Percentiles rank a stretch among this genome's conserved stretches.
phyloP scores from a whole-genome alignment of 495 filamentous ascomycete genomes.

The Sabuloglossum arenarium region DNA sequence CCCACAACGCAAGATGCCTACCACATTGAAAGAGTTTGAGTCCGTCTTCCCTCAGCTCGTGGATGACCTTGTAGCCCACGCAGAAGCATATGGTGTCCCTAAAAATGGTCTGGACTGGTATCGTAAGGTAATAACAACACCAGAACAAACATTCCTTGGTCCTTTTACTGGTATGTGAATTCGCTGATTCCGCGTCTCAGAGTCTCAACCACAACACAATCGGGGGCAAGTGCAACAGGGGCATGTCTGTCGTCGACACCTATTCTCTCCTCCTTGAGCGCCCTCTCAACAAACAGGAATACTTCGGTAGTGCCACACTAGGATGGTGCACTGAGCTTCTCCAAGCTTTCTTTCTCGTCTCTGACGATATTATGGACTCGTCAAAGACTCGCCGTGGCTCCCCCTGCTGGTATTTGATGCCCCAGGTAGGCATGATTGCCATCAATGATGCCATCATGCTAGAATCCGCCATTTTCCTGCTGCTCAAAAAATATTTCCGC shows the following conservation, averaged over 20 bases:
- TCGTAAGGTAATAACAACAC: conserved; percentile 34
- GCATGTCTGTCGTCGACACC: conserved; percentile 92
- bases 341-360: conserved; percentile 96
- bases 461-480: conserved; percentile 69
- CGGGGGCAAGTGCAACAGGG: conserved; percentile 95
- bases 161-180: background rate
- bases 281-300: conserved; percentile 55
- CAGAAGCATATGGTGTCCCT: conserved; percentile 61
- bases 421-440: conserved; percentile 75
- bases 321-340: conserved; percentile 96
- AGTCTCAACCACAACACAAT: conserved; percentile 63
- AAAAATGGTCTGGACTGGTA: conserved; percentile 72
- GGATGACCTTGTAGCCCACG: conserved; percentile 53
- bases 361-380: conserved; percentile 95
- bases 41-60: conserved; percentile 61
- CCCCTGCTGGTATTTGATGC: conserved; percentile 87
- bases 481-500: conserved; percentile 85
- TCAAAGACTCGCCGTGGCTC: conserved; percentile 81
- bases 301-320: conserved; percentile 62
- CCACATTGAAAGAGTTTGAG: conserved; percentile 71
- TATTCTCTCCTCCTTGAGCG: conserved; percentile 54
- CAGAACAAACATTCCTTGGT: conserved; percentile 2
- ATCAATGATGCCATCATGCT: conserved; percentile 99
- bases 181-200: conserved; percentile 21
- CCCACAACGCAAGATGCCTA: conserved; percentile 17